phyloP scores from a whole-genome alignment of 1,284 basidiomycete species.

The Gomphus bonarii region DNA sequence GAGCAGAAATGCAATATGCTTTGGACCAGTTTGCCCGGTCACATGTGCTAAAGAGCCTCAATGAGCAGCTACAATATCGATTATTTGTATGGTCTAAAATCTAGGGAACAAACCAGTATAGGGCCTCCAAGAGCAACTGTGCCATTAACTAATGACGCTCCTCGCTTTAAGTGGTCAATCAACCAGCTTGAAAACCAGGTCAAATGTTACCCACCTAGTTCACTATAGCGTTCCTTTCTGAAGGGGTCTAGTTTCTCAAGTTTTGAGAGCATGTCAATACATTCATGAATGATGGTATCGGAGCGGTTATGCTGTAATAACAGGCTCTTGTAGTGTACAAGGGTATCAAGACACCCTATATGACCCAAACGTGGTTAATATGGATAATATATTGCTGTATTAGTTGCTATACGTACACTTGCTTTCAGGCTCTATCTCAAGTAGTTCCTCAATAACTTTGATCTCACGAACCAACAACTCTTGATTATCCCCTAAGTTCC shows the following conservation, averaged over 20 bases:
- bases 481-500: conserved; percentile 39
- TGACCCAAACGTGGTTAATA: neutral
- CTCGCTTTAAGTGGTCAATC: neutral
- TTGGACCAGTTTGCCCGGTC: too few relatives aligned
- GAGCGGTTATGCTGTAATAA: conserved; percentile 25
- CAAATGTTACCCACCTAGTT: conserved; percentile 34
- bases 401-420: conserved; percentile 58
- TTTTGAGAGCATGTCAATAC: conserved; percentile 38
- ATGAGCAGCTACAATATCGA: too few relatives aligned
- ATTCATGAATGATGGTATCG: conserved; percentile 33
- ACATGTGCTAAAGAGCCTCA: too few relatives aligned
- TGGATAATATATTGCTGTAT: neutral
- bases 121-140: neutral
- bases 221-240: conserved; percentile 49
- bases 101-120: neutral
- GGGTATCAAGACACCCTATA: conserved; percentile 85
- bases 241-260: conserved; percentile 50
- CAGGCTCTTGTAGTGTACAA: conserved; percentile 71
- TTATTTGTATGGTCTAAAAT: neutral
- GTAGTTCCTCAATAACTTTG: conserved; percentile 70
- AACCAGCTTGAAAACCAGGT: neutral
- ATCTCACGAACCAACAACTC: conserved; percentile 71
- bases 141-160: neutral
- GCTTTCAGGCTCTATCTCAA: conserved; percentile 85
- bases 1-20: too few relatives aligned